A percentile compares a stretch with the other conserved stretches of the same genome.
Evolutionary conservation across 495 filamentous ascomycete genomes (phyloP).

Genomic region (Penicillium desertorum): DNA sequence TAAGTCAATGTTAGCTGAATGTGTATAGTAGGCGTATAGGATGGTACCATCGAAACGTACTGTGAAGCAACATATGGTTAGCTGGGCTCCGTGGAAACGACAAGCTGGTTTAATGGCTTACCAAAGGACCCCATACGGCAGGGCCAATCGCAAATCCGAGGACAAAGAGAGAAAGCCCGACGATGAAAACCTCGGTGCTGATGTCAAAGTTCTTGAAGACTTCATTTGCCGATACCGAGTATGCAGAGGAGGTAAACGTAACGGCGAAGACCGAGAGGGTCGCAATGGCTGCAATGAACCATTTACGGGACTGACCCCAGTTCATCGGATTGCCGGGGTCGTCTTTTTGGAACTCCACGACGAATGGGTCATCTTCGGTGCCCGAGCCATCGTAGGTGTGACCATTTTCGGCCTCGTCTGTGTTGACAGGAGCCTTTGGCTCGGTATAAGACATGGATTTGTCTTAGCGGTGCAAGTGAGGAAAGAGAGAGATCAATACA

Average conservation of each 20-base stretch:
- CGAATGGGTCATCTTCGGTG: slow-evolving; percentile 60
- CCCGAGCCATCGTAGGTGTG: slow-evolving; percentile 54
- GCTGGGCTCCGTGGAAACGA: slow-evolving; percentile 16
- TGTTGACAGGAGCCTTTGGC: slow-evolving; percentile 16
- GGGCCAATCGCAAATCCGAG: slow-evolving; percentile 21
- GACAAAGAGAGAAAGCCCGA: slow-evolving; percentile 16
- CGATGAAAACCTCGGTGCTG: slow-evolving; percentile 6
- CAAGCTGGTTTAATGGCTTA: slow-evolving; percentile 44
- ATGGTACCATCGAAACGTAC: neutral
- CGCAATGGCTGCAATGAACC: slow-evolving; percentile 54
- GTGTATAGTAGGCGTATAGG: neutral
- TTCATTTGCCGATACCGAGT: slow-evolving; percentile 21
- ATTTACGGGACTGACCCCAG: slow-evolving; percentile 52
- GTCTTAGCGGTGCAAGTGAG: too few relatives aligned
- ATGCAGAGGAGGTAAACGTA: slow-evolving; percentile 65
- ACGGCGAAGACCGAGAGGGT: slow-evolving; percentile 54
- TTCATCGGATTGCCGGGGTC: slow-evolving; percentile 60
- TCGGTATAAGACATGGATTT: neutral
- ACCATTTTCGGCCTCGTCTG: slow-evolving; percentile 28
- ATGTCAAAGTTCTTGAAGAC: slow-evolving; percentile 1
- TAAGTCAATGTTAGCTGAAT: neutral
- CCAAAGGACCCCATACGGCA: slow-evolving; percentile 50
- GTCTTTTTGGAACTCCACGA: slow-evolving; percentile 60
- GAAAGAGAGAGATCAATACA: too few relatives aligned
- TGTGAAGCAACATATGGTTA: slow-evolving; percentile 21